A percentile compares a stretch with the other conserved stretches of the same genome.
Evolutionary conservation across 805 yeast species (phyloP).

Genomic region (Zygoascus bituminiphila): DNA sequence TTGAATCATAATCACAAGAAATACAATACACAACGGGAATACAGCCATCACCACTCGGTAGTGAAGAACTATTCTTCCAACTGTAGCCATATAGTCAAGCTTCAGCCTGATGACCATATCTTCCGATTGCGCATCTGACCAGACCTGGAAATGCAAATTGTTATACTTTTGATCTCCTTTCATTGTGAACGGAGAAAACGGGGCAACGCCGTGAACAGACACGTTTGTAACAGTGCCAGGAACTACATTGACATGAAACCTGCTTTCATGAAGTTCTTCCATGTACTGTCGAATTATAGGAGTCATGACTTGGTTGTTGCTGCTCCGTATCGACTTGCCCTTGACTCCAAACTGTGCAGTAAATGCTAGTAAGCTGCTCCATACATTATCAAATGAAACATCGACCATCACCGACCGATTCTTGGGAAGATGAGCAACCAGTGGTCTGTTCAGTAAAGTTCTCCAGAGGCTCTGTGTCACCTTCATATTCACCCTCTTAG

Average conservation of each 20-base stretch:
- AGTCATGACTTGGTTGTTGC: conserved; percentile 30
- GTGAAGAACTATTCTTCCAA: conserved; percentile 59
- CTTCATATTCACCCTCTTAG: conserved; percentile 18
- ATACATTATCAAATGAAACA: conserved; percentile 44
- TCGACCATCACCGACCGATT: conserved; percentile 39
- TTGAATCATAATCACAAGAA: conserved; percentile 48
- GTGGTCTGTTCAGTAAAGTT: conserved; percentile 20
- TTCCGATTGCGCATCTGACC: conserved; percentile 21
- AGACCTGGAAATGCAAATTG: conserved; percentile 25
- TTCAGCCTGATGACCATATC: conserved; percentile 18
- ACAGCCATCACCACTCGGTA: conserved; percentile 66
- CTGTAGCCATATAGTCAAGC: conserved; percentile 48
- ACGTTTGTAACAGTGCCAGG: conserved; percentile 34
- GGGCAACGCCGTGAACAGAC: conserved; percentile 57
- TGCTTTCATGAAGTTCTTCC: conserved; percentile 60
- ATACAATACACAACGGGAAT: conserved; percentile 52
- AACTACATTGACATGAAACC: conserved; percentile 60
- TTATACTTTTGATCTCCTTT: conserved; percentile 8
- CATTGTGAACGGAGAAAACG: conserved; percentile 48
- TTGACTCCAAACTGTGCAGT: conserved; percentile 21
- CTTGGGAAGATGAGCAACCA: conserved; percentile 32
- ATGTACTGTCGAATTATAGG: conserved; percentile 66
- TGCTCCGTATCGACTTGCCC: conserved; percentile 2
- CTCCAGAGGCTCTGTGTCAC: conserved; percentile 15
- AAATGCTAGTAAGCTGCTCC: conserved; percentile 57